phyloP scores from a whole-genome alignment of 202 grass and related monocot genomes.

The Elaeis oleifera region DNA sequence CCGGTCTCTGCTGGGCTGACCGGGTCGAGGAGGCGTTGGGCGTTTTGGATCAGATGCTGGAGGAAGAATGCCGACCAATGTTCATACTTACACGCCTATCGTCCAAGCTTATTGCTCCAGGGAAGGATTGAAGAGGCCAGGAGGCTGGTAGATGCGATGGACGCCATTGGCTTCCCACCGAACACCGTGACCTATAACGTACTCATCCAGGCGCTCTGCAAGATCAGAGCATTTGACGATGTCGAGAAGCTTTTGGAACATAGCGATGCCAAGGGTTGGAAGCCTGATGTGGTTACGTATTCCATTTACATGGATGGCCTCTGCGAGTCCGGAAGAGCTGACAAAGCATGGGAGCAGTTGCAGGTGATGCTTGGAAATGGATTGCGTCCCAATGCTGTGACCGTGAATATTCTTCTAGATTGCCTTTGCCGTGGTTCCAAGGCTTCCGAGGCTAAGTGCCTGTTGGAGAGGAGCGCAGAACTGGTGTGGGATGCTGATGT shows the following conservation, averaged over 20 bases:
- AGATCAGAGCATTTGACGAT: conserved; percentile 45
- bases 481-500: conserved; percentile 53
- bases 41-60: conserved; percentile 72
- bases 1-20: conserved; percentile 51
- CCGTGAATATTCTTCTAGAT: conserved; percentile 88
- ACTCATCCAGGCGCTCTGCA: conserved; percentile 60
- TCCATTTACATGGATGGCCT: conserved; percentile 73
- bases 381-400: conserved; percentile 58
- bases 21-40: conserved; percentile 65
- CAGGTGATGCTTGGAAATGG: conserved; percentile 54
- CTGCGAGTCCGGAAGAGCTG: conserved; percentile 54
- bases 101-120: conserved; percentile 50
- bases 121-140: conserved; percentile 54
- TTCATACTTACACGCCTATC: conserved; percentile 69
- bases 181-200: conserved; percentile 76
- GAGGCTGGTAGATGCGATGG: conserved; percentile 49
- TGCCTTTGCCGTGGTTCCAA: conserved; percentile 47
- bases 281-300: conserved; percentile 73
- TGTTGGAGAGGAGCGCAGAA: conserved; percentile 61
- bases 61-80: conserved; percentile 65
- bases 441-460: conserved; percentile 39
- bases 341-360: conserved; percentile 46
- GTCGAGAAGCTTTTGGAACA: conserved; percentile 49
- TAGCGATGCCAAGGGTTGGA: conserved; percentile 45
- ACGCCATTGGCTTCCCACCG: conserved; percentile 37